Base-by-base conservation (phyloP, 179 eudicot genomes). In the Vitellaria paradoxa region DNA sequence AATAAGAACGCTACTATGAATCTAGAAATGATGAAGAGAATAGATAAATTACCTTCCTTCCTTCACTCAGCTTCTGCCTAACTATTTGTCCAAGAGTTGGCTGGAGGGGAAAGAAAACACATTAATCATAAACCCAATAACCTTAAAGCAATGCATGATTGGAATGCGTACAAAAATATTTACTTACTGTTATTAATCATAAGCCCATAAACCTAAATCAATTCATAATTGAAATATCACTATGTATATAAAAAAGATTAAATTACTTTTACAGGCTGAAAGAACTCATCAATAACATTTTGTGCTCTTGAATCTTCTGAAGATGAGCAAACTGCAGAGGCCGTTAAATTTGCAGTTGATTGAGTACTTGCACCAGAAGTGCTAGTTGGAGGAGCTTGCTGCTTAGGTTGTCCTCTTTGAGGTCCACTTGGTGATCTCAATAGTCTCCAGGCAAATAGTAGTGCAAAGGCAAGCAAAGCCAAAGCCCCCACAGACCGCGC, bases 71-170 rank as follows among this genome's bases (percentile, higher is more conserved):
- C 82, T 88, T 88, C 76, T 93, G 99, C 84, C 95, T 88, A 75
- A 95, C 97, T 76, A 95, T 71, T 86, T 91, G 99, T 10, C 90
- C 90, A 72, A 93, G 79, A 62, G 97, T 93, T 82, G 92, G 97
- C 99, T 95, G 97, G 80, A 84, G 20, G 49, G 65, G 60, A 68
- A 71, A 21, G 63, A 13, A 26, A 30, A 30, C 37, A 30, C 42
- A 21, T 53, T 65, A 21, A 74, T 68, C 21, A 20, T 26, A 56
- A 69, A 68, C 30, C 57, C 47, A 46, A 78, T 73, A 65, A 77
- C 23, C 3, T 23, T 5, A 26, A 61, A 57, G 55, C n/a, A 59
- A 65, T 59, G 18, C 52, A 46, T 8, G 30, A 72, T 68, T 7
- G 21, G 56, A 65, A 56, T 55, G 13, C 0, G n/a, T 20, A 17